Conservation (phyloP, 108 stramenopile species). For the Nitzschia putrida region DNA sequence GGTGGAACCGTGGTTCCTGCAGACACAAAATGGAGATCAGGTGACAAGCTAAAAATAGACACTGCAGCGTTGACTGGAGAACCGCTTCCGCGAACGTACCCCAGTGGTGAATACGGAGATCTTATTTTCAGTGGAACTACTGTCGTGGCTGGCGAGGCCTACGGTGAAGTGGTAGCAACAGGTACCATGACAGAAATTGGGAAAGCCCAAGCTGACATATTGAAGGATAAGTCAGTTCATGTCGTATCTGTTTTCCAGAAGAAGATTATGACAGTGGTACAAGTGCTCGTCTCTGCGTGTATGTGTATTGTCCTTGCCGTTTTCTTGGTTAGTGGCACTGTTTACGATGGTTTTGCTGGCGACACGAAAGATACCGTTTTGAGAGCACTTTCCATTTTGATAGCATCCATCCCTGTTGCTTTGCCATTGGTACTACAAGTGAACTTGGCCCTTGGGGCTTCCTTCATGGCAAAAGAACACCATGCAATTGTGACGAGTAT, state of each 20-base stretch:
- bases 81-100: slow-evolving; percentile 76
- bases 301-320: slow-evolving; percentile 66
- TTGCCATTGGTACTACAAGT: slow-evolving; percentile 82
- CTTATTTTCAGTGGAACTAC: slow-evolving; percentile 73
- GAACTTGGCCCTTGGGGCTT: slow-evolving; percentile 84
- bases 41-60: slow-evolving; percentile 69
- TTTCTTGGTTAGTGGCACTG: slow-evolving; percentile 51
- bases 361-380: slow-evolving; percentile 40
- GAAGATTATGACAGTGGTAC: slow-evolving; percentile 71
- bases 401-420: slow-evolving; percentile 86
- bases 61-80: slow-evolving; percentile 81
- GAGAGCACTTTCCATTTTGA: slow-evolving; percentile 66
- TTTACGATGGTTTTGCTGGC: slow-evolving; percentile 58
- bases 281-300: slow-evolving; percentile 52
- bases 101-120: slow-evolving; percentile 60
- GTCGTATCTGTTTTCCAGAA: slow-evolving; percentile 69
- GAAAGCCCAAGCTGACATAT: slow-evolving; percentile 59
- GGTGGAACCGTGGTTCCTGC: slow-evolving; percentile 82
- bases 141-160: slow-evolving; percentile 69
- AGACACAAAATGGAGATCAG: slow-evolving; percentile 69
- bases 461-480: slow-evolving; percentile 71
- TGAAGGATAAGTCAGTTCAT: slow-evolving; percentile 64
- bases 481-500: slow-evolving; percentile 83
- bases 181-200: slow-evolving; percentile 82
- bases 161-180: slow-evolving; percentile 59